A percentile compares a stretch with the other conserved stretches of the same genome.
phyloP scores from a whole-genome alignment of 306 rosid species.

The Rosa chinensis region DNA sequence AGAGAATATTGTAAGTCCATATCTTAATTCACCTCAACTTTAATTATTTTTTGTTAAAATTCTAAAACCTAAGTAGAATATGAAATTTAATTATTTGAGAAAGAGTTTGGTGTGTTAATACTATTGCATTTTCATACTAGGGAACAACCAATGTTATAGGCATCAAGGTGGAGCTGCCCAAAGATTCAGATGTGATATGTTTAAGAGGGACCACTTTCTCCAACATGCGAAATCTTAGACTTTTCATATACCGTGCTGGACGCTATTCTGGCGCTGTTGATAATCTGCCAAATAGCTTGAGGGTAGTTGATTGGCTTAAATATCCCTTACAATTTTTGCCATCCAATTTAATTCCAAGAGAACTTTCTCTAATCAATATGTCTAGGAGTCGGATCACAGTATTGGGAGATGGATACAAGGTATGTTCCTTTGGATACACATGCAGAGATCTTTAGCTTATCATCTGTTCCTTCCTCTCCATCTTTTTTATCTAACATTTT shows the following conservation, averaged over 20 bases:
- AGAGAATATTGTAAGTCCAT: background rate
- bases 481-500: background rate
- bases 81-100: background rate
- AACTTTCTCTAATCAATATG: constrained; percentile 7
- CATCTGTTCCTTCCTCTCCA: background rate
- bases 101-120: constrained; percentile 7
- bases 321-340: constrained; percentile 5
- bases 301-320: constrained; percentile 11
- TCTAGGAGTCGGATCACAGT: background rate
- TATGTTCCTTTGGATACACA: background rate
- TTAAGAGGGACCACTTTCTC: constrained; percentile 19
- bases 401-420: constrained; percentile 16
- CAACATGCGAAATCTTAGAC: background rate
- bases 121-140: constrained; percentile 23
- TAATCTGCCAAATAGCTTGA: constrained; percentile 5
- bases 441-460: no score
- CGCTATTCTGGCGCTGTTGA: background rate
- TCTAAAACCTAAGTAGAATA: background rate
- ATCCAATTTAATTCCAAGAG: background rate
- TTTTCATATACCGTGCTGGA: background rate
- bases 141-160: constrained; percentile 24
- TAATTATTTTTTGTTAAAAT: background rate
- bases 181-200: background rate
- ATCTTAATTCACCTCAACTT: no score
- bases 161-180: background rate